Evolutionary conservation across 2,329 filamentous ascomycete species (phyloP), one percentile per base, ranked within the genome.

Genomic region (Alternaria longipes): DNA sequence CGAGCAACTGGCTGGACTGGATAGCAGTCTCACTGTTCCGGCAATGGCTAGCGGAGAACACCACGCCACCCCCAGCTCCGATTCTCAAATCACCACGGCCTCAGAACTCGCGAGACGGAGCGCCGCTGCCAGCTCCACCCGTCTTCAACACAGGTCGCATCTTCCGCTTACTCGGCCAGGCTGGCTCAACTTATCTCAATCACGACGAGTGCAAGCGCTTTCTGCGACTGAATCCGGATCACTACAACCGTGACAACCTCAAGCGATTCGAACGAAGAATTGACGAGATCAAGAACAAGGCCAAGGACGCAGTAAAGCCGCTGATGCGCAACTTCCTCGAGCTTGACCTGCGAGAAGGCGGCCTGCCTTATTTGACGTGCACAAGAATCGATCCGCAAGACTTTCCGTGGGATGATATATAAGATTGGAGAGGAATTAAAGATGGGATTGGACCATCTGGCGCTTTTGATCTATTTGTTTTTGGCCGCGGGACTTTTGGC

Each of bases 201-300:
- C 93, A 94, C 76, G 93, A 97, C 67, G 94, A 97, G 66, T 91
- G 94, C 75, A 97, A 97, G 79, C 88, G 88, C 22, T 97, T 97
- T 72, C 85, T 97, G 54, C 96, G 97, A 77, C 82, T 94, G 22
- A 90, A 88, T 11, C 91, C 92, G 0, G 91, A 95, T 20, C 80
- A 94, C 8, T 97, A 97, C 80, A 92, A 87, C 45, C 86, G 94
- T 18, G 94, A 97, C n/a, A 94, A 92, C 64, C 79, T 97, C 50
- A 87, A 90, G 62, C 85, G 91, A 4, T 97, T 97, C 69, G 94
- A 97, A 82, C 89, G 91, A 72, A 86, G 93, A 57, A 86, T 97
- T 68, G 93, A 97, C 60, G 94, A 97, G 82, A 84, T 97, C 56
- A 97, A 97, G 81, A 86, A 86, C 57, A 86, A 94, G 74, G 94